Evolutionary conservation across 768 basidiomycete species (phyloP), one percentile per base, ranked within the genome.

Genomic region (Collybia nuda): DNA sequence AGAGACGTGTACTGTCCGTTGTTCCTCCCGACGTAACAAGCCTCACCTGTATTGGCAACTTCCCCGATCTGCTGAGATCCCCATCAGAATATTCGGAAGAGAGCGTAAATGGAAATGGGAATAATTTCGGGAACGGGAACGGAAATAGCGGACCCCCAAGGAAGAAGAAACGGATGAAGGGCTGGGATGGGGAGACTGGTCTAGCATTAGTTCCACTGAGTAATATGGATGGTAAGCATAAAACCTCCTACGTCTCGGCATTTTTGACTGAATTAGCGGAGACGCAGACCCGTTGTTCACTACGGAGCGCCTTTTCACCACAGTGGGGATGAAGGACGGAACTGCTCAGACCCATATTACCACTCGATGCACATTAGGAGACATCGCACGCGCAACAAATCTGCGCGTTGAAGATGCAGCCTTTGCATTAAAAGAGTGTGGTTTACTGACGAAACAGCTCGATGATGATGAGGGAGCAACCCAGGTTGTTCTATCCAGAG

Each of bases 401-500:
- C 71, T 98, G 47, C 80, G 90, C 1, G 66, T 85, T 0, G 92
- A 97, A 48, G 96, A 98, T 64, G 82, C 86, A 0, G 88, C 92
- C 0, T 94, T 92, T 67, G 92, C 94, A 2, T 67, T 98, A 57
- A 86, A 89, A 49, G 93, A 95, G 63, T 86, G 89, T 52, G 93
- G 93, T 23, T 67, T 98, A 47, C 74, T 97, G 15, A 70, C 67
- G 47, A 71, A 76, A 36, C 63, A 79, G 46, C 68, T 72, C 43
- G 51, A 51, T 41, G 59, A 50, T 15, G 56, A 56, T 29, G 47
- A 53, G 17, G 44, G 65, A 56, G 40, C 62, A n/a, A 70, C 70
- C 50, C 68, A 69, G 37, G 69, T 80, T 44, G 67, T 86, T 15
- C 56, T 72, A 17, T 73, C 71, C 48, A 65, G 68, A 48, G 63